A percentile compares a stretch with the other conserved stretches of the same genome.
phyloP scores from a whole-genome alignment of 441 rosid species.

The Corymbia citriodora region DNA sequence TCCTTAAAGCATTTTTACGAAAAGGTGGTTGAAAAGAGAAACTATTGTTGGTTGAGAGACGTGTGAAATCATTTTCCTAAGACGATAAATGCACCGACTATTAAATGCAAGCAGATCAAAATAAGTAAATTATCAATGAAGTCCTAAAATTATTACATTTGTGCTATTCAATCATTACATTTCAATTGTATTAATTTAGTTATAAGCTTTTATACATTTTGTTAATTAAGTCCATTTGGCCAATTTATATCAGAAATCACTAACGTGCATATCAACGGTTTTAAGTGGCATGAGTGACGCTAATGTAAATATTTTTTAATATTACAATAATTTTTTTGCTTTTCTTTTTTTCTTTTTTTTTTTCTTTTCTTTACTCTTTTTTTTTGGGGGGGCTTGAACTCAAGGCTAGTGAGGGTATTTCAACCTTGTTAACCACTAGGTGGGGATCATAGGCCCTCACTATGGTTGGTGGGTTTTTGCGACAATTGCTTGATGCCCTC shows the following conservation, averaged over 20 bases:
- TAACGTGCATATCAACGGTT: neutral
- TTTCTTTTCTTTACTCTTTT: too few species aligned
- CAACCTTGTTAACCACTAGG: neutral
- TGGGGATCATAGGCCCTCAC: neutral
- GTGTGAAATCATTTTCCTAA: neutral
- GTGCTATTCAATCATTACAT: rapidly evolving
- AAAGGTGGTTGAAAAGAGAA: neutral
- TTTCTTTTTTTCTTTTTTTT: too few species aligned
- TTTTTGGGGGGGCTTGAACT: too few species aligned
- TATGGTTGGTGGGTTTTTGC: neutral
- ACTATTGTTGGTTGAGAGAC: neutral
- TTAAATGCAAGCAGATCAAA: neutral
- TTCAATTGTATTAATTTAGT: too few species aligned
- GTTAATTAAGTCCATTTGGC: too few species aligned
- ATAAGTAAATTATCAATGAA: too few species aligned
- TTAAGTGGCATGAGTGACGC: neutral
- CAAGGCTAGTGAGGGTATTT: neutral
- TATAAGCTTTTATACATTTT: neutral
- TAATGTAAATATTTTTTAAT: too few species aligned
- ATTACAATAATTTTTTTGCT: too few species aligned
- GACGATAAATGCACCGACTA: neutral
- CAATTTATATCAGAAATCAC: neutral
- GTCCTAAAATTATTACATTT: too few species aligned
- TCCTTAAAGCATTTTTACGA: neutral
- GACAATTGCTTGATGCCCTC: neutral